Evolutionary conservation across 2,329 filamentous ascomycete species (phyloP), one percentile per base, ranked within the genome.

Genomic region (Phaeomoniella chlamydospora): DNA sequence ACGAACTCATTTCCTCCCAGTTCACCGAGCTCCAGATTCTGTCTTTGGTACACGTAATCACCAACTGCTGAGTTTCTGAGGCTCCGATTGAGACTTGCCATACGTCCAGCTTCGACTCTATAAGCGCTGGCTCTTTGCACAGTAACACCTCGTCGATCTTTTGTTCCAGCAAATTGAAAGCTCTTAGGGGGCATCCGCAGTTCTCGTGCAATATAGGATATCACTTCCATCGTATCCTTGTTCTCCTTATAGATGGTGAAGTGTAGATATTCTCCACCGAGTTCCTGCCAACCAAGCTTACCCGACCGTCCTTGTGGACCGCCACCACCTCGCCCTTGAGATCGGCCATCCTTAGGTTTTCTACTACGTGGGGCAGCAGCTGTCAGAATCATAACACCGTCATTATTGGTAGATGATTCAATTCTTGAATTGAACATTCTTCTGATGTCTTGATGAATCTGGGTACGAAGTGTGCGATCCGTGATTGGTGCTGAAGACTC

Each of bases 191-290:
- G 69, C 43, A 82, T 65, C 51, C 79, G 81, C 43, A 93, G 60
- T 43, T 80, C 70, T 31, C 79, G 79, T 1, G 78, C 74, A 29
- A 94, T 70, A 49, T 80, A 83, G 36, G 74, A 78, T 36, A 92
- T 68, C 0, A 84, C 79, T 48, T 94, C 87, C 82, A 94, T 92
- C 1, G 87, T 94, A 53, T 94, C 87, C 52, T 88, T 87, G 61
- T 94, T 94, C 61, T 94, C 87, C 61, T 94, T 94, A 71, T 88
- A 92, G 35, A 94, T 67, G 0, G 83, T 88, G 55, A 94, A 93
- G 55, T 94, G 86, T 11, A 94, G 63, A 54, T 84, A 90, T 34
- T 86, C 79, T 13, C 81, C 84, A n/a, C 68, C 77, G 30, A 77
- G 61, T 44, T 80, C 75, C 36, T 74, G 62, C 76, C 76, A 81